Percentiles rank a stretch among this genome's conserved stretches.
Conservation (phyloP, 2,329 filamentous ascomycete genomes). For the Sclerotinia nivalis region DNA sequence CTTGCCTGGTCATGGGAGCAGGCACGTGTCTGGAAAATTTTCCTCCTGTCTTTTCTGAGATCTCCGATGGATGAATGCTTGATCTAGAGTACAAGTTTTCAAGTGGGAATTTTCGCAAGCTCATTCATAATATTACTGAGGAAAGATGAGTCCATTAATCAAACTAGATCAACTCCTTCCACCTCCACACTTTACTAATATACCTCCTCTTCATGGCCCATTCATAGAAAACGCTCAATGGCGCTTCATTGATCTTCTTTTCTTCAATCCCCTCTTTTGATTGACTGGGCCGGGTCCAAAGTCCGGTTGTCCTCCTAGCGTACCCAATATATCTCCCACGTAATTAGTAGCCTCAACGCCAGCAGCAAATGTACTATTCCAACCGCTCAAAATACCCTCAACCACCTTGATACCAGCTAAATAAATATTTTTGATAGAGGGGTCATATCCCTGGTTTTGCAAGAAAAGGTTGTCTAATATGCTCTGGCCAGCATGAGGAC, state of each 20-base stretch:
- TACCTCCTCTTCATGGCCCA: no score
- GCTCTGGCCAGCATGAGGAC: slow-evolving; percentile 57
- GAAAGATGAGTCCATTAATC: no score
- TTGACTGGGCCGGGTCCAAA: slow-evolving; percentile 18
- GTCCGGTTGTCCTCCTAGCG: slow-evolving; percentile 53
- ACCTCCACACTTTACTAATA: neutral
- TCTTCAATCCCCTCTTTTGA: slow-evolving; percentile 16
- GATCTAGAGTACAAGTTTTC: no score
- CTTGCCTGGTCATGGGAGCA: no score
- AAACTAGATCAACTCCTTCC: neutral
- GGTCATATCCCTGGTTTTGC: slow-evolving; percentile 51
- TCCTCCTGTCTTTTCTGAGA: no score
- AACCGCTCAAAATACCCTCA: slow-evolving; percentile 57
- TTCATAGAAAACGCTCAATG: neutral
- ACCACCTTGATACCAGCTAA: slow-evolving; percentile 64
- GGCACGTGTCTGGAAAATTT: no score
- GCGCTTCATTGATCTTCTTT: neutral
- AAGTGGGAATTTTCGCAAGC: no score
- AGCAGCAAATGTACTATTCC: slow-evolving; percentile 57
- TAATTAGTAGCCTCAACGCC: slow-evolving; percentile 64
- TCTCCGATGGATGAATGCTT: no score
- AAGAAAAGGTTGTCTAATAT: slow-evolving; percentile 57
- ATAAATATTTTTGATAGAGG: slow-evolving; percentile 65
- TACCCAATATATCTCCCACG: slow-evolving; percentile 70
- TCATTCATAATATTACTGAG: no score